These are phyloP conservation scores for Suillus subalutaceus DNA, from an alignment of 768 basidiomycete genomes.

Conservation along the genomic window DNA sequence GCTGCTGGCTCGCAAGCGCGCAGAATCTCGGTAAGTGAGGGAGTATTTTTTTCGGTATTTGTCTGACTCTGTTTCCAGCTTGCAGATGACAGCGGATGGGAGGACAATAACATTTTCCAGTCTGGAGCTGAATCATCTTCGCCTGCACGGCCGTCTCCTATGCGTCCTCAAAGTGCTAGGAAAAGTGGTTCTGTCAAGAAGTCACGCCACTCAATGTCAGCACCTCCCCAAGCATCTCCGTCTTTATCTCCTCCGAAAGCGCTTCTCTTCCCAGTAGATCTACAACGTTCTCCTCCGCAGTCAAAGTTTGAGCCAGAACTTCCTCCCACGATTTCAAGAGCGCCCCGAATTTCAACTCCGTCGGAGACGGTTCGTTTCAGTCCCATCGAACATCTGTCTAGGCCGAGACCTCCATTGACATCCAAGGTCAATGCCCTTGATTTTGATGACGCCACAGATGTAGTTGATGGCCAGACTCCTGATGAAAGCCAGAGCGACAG, in stretches of 20 bases:
- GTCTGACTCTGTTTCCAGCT: slow-evolving; percentile 23
- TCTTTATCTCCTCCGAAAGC: slow-evolving; percentile 44
- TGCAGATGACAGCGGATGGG: slow-evolving; percentile 82
- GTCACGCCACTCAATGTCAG: slow-evolving; percentile 72
- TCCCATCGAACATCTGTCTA: slow-evolving; percentile 24
- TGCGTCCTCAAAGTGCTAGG: slow-evolving; percentile 46
- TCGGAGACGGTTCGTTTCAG: slow-evolving; percentile 17
- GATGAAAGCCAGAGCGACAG: slow-evolving; percentile 25
- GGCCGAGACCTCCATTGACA: slow-evolving; percentile 22
- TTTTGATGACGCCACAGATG: slow-evolving; percentile 13
- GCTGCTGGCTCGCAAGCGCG: slow-evolving; percentile 56
- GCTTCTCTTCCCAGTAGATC: slow-evolving; percentile 23
- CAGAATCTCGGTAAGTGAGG: slow-evolving; percentile 52
- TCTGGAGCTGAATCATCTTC: slow-evolving; percentile 90
- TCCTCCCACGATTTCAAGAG: slow-evolving; percentile 39
- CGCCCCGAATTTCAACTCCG: slow-evolving; percentile 24
- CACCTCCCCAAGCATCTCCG: slow-evolving; percentile 58
- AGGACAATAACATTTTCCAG: slow-evolving; percentile 89
- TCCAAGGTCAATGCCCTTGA: slow-evolving; percentile 20
- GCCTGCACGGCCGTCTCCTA: slow-evolving; percentile 65
- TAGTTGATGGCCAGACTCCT: slow-evolving; percentile 2
- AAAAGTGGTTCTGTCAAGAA: slow-evolving; percentile 45
- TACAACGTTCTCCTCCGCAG: slow-evolving; percentile 50
- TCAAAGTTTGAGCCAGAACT: slow-evolving; percentile 60
- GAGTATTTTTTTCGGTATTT: slow-evolving; percentile 18